Percentiles rank a stretch among this genome's conserved stretches.
Conservation (phyloP, 1,139 yeast genomes). For the Pichia sp. region DNA sequence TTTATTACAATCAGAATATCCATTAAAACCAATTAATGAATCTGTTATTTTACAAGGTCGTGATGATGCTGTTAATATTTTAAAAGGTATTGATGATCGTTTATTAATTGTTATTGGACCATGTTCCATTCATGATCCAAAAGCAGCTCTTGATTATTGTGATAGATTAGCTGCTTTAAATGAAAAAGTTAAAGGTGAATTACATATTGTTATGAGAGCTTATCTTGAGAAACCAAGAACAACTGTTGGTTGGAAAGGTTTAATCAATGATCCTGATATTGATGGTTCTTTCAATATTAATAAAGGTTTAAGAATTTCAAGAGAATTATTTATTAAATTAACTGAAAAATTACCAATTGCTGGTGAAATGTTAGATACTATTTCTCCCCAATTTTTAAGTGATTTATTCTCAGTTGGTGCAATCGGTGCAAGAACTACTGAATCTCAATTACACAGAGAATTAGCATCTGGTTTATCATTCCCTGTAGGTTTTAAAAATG, state of each 20-base stretch:
- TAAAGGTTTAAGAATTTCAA: conserved; percentile 84
- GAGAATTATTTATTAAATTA: conserved; percentile 78
- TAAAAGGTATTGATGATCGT: conserved; percentile 76
- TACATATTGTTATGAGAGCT: conserved; percentile 91
- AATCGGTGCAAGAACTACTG: conserved; percentile 98
- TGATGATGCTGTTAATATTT: conserved; percentile 61
- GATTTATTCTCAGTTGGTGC: conserved; percentile 94
- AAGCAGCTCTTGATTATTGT: conserved; percentile 87
- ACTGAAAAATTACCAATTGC: conserved; percentile 87
- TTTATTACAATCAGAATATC: conserved; percentile 83
- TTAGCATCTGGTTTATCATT: conserved; percentile 93
- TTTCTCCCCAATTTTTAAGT: conserved; percentile 91
- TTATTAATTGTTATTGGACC: conserved; percentile 86
- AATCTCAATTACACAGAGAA: conserved; percentile 96
- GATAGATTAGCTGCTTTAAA: conserved; percentile 53
- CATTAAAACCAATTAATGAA: conserved; percentile 55
- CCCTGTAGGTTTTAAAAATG: conserved; percentile 98
- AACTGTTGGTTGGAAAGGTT: conserved; percentile 98
- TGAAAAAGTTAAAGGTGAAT: conserved; percentile 63
- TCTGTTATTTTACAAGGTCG: conserved; percentile 69
- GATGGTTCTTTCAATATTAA: conserved; percentile 92
- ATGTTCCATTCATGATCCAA: conserved; percentile 93
- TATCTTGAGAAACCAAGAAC: conserved; percentile 97
- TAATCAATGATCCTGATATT: conserved; percentile 94
- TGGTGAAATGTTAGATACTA: conserved; percentile 96